These are phyloP conservation scores for Perkinsus marinus DNA, from an alignment of 169 alveolate genomes.

Conservation along the genomic window DNA sequence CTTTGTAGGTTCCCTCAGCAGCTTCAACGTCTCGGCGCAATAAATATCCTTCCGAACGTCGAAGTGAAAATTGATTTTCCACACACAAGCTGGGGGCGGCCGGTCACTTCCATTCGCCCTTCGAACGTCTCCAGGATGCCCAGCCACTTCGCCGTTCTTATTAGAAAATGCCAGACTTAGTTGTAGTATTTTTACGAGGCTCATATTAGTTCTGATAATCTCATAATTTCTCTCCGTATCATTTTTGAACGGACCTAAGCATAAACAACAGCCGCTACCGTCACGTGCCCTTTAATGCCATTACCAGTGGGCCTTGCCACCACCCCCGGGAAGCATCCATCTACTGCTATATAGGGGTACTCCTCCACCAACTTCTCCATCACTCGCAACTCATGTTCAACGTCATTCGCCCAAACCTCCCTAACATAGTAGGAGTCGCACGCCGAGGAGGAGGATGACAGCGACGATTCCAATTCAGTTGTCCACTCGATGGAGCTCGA, in stretches of 20 bases:
- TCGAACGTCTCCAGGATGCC: neutral
- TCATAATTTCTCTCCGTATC: neutral
- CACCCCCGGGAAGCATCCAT: neutral
- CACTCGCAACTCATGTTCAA: neutral
- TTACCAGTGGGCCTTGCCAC: neutral
- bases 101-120: neutral
- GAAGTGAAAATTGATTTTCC: neutral
- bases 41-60: neutral
- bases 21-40: neutral
- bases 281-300: too few relatives aligned
- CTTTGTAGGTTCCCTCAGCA: neutral
- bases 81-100: neutral
- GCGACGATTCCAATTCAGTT: neutral
- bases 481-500: neutral
- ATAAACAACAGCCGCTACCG: too few relatives aligned
- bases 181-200: neutral
- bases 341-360: neutral
- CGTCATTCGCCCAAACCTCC: neutral
- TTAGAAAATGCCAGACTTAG: neutral
- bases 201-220: neutral
- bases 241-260: neutral
- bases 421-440: neutral
- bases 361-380: neutral
- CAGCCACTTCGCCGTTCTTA: neutral
- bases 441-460: too few relatives aligned